Base-by-base conservation (phyloP, 2,329 filamentous ascomycete species). In the Claviceps humidiphila region DNA sequence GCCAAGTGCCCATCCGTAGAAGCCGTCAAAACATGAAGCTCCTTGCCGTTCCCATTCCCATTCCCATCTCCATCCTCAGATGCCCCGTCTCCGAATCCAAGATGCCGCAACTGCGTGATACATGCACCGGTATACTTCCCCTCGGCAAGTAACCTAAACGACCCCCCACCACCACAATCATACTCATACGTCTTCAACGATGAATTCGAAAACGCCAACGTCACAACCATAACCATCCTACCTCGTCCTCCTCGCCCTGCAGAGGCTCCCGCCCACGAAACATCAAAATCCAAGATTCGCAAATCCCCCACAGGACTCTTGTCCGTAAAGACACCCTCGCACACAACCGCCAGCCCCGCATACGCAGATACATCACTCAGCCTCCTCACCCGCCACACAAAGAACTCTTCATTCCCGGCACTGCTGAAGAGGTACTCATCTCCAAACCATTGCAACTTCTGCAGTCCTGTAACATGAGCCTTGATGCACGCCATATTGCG, bases 401-500 rank as follows among this genome's bases (percentile, higher is more conserved):
- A 91, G 57, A 97, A 85, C 66, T 98, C 91, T 64, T 96, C 91
- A 55, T 82, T 84, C 0, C 90, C 93, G 5, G 81, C 89, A 60
- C 88, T 90, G 57, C 87, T 95, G 64, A 97, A 86, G 2, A 98
- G 77, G 59, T 84, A 85, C 1, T 72, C 66, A 2, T 84, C 78
- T 47, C 79, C 75, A 1, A 85, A 81, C 87, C 89, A 97, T 54
- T 77, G 77, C 1, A 95, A 71, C 55, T 83, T 77, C 64, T 96
- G 91, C 7, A 97, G 80, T 0, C 91, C 93, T 0, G 89, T 84
- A 1, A 81, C 84, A 63, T 98, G 93, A 51, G 80, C 80, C 57
- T 88, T 84, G 20, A 95, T 66, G 0, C 84, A 81, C 9, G 81
- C 77, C 22, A 84, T 62, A 58, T 80, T 86, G 44, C 64, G 63